Conservation (phyloP, 129 eudicot species). For the Heracleum sosnowskyi region DNA sequence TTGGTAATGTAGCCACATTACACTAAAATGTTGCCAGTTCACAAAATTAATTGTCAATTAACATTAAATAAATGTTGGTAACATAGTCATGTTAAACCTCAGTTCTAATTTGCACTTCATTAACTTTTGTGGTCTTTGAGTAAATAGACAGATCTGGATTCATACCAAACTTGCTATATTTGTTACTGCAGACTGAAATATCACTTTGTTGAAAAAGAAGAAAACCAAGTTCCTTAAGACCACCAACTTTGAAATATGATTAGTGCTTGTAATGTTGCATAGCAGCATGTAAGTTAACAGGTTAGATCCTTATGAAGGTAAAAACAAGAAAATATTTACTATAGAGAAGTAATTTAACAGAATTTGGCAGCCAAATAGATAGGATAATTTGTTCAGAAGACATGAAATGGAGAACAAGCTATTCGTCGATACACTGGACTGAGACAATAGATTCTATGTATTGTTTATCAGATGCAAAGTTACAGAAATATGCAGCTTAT, state of each 20-base stretch:
- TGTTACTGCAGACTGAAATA: background rate
- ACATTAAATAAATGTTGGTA: background rate
- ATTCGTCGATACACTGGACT: background rate
- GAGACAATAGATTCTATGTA: background rate
- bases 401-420: no score
- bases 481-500: no score
- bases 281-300: background rate
- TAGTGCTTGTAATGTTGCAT: background rate
- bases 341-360: background rate
- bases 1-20: background rate
- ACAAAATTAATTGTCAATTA: background rate
- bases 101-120: background rate
- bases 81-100: background rate
- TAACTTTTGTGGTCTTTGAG: background rate
- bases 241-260: background rate
- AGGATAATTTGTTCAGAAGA: no score
- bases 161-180: background rate
- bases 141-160: background rate
- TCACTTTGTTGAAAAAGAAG: background rate
- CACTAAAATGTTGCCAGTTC: background rate
- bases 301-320: background rate
- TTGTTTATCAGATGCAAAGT: no score
- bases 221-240: background rate
- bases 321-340: background rate
- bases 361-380: background rate